A percentile compares a stretch with the other conserved stretches of the same genome.
Conservation (phyloP, 2,329 filamentous ascomycete species). For the Pseudocercospora fuligena region DNA sequence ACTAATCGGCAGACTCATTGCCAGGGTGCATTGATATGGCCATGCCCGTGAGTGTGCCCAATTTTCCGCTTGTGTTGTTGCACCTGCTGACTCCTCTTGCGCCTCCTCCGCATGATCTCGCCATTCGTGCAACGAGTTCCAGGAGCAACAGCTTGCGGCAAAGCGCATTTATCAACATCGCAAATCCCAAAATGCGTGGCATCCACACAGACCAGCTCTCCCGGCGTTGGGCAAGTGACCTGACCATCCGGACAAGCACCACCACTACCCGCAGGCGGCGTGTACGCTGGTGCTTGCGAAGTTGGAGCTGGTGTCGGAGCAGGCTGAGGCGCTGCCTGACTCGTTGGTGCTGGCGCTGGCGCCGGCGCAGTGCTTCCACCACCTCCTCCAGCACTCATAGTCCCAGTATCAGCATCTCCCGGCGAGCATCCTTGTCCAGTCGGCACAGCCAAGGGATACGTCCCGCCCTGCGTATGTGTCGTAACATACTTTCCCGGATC, state of each 20-base stretch:
- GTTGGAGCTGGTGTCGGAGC: slow-evolving; percentile 7
- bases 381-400: background rate
- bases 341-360: slow-evolving; percentile 10
- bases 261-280: background rate
- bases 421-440: slow-evolving; percentile 28
- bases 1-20: background rate
- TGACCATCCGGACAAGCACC: slow-evolving; percentile 31
- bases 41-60: background rate
- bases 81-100: background rate
- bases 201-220: slow-evolving; percentile 51
- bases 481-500: slow-evolving; percentile 66
- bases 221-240: slow-evolving; percentile 47
- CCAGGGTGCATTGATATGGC: background rate
- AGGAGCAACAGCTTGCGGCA: slow-evolving; percentile 46
- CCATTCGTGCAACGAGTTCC: slow-evolving; percentile 50
- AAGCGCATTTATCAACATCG: slow-evolving; percentile 47
- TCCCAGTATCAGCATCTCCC: background rate
- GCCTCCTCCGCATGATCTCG: slow-evolving; percentile 33
- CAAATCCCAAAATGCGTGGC: slow-evolving; percentile 50
- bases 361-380: slow-evolving; percentile 6
- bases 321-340: slow-evolving; percentile 4
- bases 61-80: background rate
- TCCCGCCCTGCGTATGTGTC: slow-evolving; percentile 34
- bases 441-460: slow-evolving; percentile 32
- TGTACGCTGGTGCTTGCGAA: slow-evolving; percentile 4